Evolutionary conservation across 257 asterid genomes (phyloP).

Genomic region (Nicotiana otophora): DNA sequence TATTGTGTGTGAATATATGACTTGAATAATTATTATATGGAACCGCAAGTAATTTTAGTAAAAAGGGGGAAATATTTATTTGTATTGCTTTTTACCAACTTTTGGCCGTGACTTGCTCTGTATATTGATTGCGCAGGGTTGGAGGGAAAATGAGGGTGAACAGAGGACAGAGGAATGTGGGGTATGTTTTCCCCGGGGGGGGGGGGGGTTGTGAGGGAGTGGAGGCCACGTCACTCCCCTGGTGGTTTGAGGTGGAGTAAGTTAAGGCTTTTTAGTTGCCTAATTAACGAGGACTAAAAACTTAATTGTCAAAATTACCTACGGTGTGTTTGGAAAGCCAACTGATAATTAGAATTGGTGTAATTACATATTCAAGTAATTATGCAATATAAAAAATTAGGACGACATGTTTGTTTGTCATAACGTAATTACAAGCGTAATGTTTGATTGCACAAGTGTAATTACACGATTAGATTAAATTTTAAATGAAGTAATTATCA

Average conservation of each 20-base stretch:
- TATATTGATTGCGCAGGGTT: neutral
- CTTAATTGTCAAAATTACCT: no score
- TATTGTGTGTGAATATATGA: no score
- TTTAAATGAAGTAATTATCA: no score
- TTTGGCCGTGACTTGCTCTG: slow-evolving; percentile 10
- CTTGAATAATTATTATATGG: neutral
- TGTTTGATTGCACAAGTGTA: no score
- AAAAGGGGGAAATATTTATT: neutral
- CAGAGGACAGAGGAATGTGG: neutral
- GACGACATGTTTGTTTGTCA: no score
- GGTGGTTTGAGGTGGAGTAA: neutral
- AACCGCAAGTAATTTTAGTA: neutral
- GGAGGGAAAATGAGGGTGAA: neutral
- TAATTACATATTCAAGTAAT: no score
- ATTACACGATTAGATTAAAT: no score
- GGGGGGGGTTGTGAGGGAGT: neutral
- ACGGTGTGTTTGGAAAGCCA: no score
- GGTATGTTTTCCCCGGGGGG: neutral
- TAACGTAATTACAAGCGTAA: no score
- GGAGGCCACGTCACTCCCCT: neutral
- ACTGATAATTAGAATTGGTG: no score
- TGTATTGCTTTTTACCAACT: slow-evolving; percentile 3
- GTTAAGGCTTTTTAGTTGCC: no score
- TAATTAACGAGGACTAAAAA: neutral
- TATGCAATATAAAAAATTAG: no score